A percentile compares a stretch with the other conserved stretches of the same genome.
phyloP scores from a whole-genome alignment of 1,284 basidiomycete species.

The Papiliotrema laurentii region DNA sequence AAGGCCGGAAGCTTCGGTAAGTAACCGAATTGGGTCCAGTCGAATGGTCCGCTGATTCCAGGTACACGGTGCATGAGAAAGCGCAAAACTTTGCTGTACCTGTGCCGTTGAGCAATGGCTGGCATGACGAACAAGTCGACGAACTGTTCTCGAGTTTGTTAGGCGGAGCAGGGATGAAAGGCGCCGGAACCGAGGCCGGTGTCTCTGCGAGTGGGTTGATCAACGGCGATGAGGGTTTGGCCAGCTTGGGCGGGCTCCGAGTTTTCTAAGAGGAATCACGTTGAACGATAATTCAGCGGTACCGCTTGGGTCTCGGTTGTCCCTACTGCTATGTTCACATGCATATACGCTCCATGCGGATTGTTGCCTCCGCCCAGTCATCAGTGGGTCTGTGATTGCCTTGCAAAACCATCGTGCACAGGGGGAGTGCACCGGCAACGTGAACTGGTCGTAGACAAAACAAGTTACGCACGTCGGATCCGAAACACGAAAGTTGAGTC shows the following conservation, averaged over 20 bases:
- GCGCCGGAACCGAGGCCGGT: slow-evolving; percentile 15
- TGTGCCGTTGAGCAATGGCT: slow-evolving; percentile 57
- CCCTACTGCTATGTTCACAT: no score
- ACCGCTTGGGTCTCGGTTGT: no score
- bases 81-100: slow-evolving; percentile 92
- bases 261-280: slow-evolving; percentile 18
- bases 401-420: no score
- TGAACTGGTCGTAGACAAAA: no score
- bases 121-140: slow-evolving; percentile 92
- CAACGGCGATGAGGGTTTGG: slow-evolving; percentile 16
- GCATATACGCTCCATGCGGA: no score
- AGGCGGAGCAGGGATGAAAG: slow-evolving; percentile 51
- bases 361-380: no score
- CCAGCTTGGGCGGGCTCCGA: slow-evolving; percentile 26
- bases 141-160: slow-evolving; percentile 82
- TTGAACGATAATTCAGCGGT: no score
- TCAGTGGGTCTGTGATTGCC: no score
- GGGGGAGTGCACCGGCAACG: no score
- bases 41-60: slow-evolving; percentile 34
- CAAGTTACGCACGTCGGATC: background rate
- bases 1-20: slow-evolving; percentile 77
- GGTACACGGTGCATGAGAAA: slow-evolving; percentile 89
- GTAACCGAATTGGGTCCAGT: slow-evolving; percentile 22
- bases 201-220: slow-evolving; percentile 10
- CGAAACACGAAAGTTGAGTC: background rate